A percentile compares a stretch with the other conserved stretches of the same genome.
phyloP scores from a whole-genome alignment of 306 rosid species.

The Ziziphus jujuba region DNA sequence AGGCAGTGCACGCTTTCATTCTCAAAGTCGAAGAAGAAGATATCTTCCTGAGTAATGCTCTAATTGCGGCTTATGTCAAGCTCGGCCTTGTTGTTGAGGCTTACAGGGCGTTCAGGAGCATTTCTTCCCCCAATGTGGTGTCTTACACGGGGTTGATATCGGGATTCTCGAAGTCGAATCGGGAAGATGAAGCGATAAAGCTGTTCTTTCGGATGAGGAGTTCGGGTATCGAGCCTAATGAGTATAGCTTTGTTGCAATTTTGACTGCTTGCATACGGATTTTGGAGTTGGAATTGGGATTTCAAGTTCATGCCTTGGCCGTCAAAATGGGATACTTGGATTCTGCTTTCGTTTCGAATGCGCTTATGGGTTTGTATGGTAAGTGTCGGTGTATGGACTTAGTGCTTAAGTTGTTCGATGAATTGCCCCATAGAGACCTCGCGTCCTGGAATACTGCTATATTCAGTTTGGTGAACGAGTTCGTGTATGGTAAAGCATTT shows the following conservation, averaged over 20 bases:
- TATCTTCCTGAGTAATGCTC: constrained; percentile 44
- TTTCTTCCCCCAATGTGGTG: constrained; percentile 52
- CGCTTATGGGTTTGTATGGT: constrained; percentile 59
- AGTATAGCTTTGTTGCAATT: constrained; percentile 69
- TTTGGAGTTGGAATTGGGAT: constrained; percentile 44
- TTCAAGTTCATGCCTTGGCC: constrained; percentile 60
- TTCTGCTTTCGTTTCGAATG: constrained; percentile 59
- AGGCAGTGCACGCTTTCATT: constrained; percentile 55
- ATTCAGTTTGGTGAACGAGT: constrained; percentile 45
- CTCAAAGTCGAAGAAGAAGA: constrained; percentile 47
- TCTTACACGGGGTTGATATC: constrained; percentile 70
- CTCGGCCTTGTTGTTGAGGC: constrained; percentile 58
- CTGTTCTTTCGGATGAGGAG: constrained; percentile 65
- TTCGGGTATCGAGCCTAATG: constrained; percentile 57
- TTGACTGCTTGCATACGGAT: constrained; percentile 62
- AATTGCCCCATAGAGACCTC: constrained; percentile 53
- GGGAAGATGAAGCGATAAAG: constrained; percentile 49
- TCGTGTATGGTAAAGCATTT: constrained; percentile 43
- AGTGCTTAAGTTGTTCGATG: constrained; percentile 52
- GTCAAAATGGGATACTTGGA: constrained; percentile 51
- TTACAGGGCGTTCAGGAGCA: constrained; percentile 40
- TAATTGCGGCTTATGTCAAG: constrained; percentile 57
- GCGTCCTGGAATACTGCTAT: constrained; percentile 75
- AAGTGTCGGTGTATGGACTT: constrained; percentile 41
- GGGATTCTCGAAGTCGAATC: constrained; percentile 59